Evolutionary conservation across 2,329 filamentous ascomycete species (phyloP), one percentile per base, ranked within the genome.

Genomic region (Fusarium aywerte): DNA sequence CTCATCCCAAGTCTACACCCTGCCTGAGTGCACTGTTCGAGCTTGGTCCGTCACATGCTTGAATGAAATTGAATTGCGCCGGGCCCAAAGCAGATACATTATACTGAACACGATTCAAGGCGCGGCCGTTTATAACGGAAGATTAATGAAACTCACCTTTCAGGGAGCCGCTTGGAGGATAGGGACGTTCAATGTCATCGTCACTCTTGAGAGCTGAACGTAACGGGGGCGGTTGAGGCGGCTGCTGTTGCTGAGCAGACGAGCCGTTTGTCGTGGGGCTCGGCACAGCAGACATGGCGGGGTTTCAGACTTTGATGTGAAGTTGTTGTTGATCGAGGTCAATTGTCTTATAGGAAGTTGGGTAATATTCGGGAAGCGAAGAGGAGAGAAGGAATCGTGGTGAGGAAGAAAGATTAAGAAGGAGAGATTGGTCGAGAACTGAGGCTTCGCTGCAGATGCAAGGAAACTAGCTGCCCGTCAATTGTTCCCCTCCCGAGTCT

Each of bases 171-270:
- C 75, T 79, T 35, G 77, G 71, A 12, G 80, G 76, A 21, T 74
- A 73, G 4, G 77, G 74, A 59, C 73, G 76, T 43, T 80, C 78
- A 45, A 45, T 69, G 44, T 83, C 81, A 49, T 81, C 79, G 29
- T 84, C 82, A 15, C 68, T 72, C 72, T 83, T 84, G 67, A 83
- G 73, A 23, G 79, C 81, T 35, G 81, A 82, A 44, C 80, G 79
- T 51, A 82, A 72, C 8, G 80, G 79, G 60, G 50, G 50, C 10
- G 50, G 50, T 13, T 69, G 69, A 62, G 67, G 70, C 59, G 66
- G 69, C 40, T 63, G 64, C 59, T 68, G 69, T 36, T 63, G 64
- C 36, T 58, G 63, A 27, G 49, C 45, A 62, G 61, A 32, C 36
- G 32, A 44, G 56, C 67, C 65, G 50, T 71, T 69, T 55, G 53